These are phyloP conservation scores for Pyrrhoderma lamaoense DNA, from an alignment of 1,284 basidiomycete genomes.

Conservation along the genomic window DNA sequence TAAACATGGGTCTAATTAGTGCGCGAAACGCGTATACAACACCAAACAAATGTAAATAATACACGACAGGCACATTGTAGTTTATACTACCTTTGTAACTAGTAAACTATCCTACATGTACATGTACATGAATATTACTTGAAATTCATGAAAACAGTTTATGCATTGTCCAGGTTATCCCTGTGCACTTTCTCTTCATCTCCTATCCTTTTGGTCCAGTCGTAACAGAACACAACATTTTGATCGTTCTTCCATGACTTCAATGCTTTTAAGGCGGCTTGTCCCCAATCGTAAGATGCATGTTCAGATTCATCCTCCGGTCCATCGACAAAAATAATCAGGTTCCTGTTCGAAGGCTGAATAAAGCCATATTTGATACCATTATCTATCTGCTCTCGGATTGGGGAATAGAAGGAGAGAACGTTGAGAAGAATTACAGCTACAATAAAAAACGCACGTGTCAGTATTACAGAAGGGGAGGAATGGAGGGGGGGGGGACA, in stretches of 20 bases:
- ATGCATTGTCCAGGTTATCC: neutral
- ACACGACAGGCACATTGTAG: no score
- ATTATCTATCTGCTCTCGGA: slow-evolving; percentile 64
- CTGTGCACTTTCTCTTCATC: neutral
- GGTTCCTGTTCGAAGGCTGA: slow-evolving; percentile 43
- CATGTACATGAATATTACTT: no score
- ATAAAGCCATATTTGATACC: slow-evolving; percentile 76
- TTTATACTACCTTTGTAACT: no score
- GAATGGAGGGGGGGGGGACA: slow-evolving; percentile 13
- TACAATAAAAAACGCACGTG: slow-evolving; percentile 21
- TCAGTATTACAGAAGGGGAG: slow-evolving; percentile 6
- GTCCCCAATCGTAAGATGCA: slow-evolving; percentile 70
- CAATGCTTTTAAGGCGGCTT: slow-evolving; percentile 58
- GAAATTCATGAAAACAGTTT: no score
- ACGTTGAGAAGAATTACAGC: slow-evolving; percentile 83
- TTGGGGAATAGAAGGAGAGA: slow-evolving; percentile 69
- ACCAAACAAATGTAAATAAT: neutral
- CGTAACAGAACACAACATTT: slow-evolving; percentile 6
- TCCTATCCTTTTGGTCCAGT: slow-evolving; percentile 15
- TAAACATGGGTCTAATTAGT: neutral
- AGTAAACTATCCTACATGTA: no score
- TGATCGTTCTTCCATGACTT: slow-evolving; percentile 48
- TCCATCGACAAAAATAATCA: slow-evolving; percentile 70
- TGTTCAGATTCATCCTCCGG: slow-evolving; percentile 50
- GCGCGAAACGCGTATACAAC: slow-evolving; percentile 7